Percentiles rank a stretch among this genome's conserved stretches.
These are phyloP conservation scores for Cutaneotrichosporon sp. DNA, from an alignment of 1,284 basidiomycete species.

Conservation along the genomic window DNA sequence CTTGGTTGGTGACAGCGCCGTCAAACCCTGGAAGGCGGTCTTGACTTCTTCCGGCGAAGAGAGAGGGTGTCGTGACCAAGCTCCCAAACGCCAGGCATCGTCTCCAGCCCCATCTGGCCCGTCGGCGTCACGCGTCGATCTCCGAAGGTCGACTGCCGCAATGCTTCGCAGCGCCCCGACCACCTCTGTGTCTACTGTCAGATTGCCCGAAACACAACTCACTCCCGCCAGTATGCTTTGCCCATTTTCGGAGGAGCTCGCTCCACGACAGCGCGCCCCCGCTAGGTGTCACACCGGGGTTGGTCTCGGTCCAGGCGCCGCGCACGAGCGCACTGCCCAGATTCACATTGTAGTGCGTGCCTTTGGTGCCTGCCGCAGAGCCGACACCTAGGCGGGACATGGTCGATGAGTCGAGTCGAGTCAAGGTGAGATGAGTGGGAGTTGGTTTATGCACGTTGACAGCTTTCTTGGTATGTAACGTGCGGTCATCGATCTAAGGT, in stretches of 20 bases:
- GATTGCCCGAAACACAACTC: constrained; percentile 31
- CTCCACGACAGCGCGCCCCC: constrained; percentile 67
- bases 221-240: constrained; percentile 69
- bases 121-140: not conserved
- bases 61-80: not conserved
- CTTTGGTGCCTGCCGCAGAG: constrained; percentile 32
- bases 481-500: not conserved
- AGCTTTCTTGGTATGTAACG: not conserved
- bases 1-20: not conserved
- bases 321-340: constrained; percentile 46
- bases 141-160: constrained; percentile 21
- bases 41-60: not conserved
- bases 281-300: constrained; percentile 65
- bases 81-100: not conserved
- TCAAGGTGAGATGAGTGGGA: not conserved
- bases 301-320: constrained; percentile 48
- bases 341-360: constrained; percentile 42
- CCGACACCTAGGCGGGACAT: constrained; percentile 11
- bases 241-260: constrained; percentile 80
- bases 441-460: not conserved
- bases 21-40: constrained; percentile 7
- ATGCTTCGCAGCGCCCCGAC: not conserved
- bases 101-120: not conserved
- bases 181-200: not conserved
- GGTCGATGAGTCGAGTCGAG: not conserved